Percentiles rank a stretch among this genome's conserved stretches.
Conservation (phyloP, 345 rosid genomes). For the Bretschneidera sinensis region DNA sequence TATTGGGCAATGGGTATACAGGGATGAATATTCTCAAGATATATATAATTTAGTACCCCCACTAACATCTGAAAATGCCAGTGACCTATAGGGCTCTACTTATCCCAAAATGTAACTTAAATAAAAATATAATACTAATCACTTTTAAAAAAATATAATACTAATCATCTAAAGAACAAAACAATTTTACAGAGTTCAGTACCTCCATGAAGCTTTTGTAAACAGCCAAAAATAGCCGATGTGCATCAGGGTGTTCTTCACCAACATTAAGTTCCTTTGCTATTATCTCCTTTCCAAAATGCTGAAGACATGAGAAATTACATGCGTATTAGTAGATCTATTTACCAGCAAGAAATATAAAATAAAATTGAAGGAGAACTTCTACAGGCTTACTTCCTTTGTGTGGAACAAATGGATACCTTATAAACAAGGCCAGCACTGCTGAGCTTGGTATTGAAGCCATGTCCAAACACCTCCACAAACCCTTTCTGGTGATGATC, state of each 20-base stretch:
- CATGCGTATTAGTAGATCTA: not conserved
- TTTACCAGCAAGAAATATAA: not conserved
- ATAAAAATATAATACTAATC: not conserved
- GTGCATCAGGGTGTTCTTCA: constrained; percentile 76
- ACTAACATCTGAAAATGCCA: too few relatives aligned
- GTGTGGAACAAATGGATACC: constrained; percentile 32
- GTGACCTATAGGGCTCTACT: not conserved
- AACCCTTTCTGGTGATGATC: constrained; percentile 96
- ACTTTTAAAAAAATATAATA: too few relatives aligned
- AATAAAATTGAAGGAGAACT: not conserved
- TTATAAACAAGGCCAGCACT: constrained; percentile 97
- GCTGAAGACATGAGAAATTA: constrained; percentile 38
- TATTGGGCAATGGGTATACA: too few relatives aligned
- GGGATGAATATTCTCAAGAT: too few relatives aligned
- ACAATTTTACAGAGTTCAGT: not conserved
- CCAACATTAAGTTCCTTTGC: constrained; percentile 78
- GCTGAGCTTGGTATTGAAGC: constrained; percentile 79
- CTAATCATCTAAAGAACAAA: not conserved
- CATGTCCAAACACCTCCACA: constrained; percentile 82
- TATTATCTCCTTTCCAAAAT: constrained; percentile 92
- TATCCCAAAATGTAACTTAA: not conserved
- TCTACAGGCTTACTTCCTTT: too few relatives aligned
- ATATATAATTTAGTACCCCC: too few relatives aligned
- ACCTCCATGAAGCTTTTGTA: constrained; percentile 98
- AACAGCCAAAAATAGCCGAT: constrained; percentile 62